These are phyloP conservation scores for Ascochyta fabae DNA, from an alignment of 2,329 filamentous ascomycete genomes.

Conservation along the genomic window DNA sequence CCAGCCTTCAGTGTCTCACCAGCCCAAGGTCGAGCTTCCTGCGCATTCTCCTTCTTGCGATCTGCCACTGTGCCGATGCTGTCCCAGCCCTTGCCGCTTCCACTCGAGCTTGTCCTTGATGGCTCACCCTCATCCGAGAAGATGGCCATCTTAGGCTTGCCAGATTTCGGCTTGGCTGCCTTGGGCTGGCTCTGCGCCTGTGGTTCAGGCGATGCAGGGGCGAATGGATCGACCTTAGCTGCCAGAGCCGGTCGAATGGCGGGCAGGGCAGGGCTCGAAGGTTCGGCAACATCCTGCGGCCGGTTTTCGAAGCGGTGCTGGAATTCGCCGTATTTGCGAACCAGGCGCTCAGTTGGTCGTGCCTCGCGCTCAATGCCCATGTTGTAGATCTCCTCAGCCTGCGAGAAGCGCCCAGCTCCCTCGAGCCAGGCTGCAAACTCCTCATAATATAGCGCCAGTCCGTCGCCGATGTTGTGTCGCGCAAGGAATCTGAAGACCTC, in stretches of 20 bases:
- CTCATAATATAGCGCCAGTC: slow-evolving; percentile 91
- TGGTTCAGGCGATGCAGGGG: slow-evolving; percentile 54
- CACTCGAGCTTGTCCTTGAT: slow-evolving; percentile 60
- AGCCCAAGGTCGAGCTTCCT: slow-evolving; percentile 87
- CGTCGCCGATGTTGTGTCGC: slow-evolving; percentile 85
- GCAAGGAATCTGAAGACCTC: slow-evolving; percentile 93
- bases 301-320: slow-evolving; percentile 76
- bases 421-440: slow-evolving; percentile 96
- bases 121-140: slow-evolving; percentile 78
- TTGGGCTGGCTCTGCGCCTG: slow-evolving; percentile 55
- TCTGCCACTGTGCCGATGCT: slow-evolving; percentile 85
- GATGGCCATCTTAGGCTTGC: slow-evolving; percentile 83
- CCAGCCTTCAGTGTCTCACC: slow-evolving; percentile 89
- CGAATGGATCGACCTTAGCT: slow-evolving; percentile 84
- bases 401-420: slow-evolving; percentile 78
- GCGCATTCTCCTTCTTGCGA: slow-evolving; percentile 89
- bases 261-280: slow-evolving; percentile 86
- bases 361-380: slow-evolving; percentile 90
- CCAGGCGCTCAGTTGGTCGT: slow-evolving; percentile 76
- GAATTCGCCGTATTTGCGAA: slow-evolving; percentile 93
- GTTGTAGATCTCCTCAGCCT: slow-evolving; percentile 93
- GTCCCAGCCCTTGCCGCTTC: slow-evolving; percentile 81
- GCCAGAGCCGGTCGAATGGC: slow-evolving; percentile 82
- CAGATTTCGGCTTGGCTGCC: slow-evolving; percentile 63
- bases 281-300: slow-evolving; percentile 67